Conservation (phyloP, 495 filamentous ascomycete genomes). For the Durotheca rogersii region DNA sequence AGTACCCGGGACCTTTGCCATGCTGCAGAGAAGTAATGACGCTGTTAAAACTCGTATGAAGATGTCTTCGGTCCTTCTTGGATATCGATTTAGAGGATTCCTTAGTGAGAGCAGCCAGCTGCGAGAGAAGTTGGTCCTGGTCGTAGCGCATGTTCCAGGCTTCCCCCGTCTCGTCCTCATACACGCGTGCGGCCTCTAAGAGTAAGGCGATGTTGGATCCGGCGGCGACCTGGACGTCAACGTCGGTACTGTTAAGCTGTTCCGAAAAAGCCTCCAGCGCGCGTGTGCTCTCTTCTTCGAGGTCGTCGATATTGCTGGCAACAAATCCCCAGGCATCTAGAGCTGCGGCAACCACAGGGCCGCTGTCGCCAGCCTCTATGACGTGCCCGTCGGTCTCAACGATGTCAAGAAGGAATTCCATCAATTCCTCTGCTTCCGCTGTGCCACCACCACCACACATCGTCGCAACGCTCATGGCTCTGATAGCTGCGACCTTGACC, state of each 20-base stretch:
- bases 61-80: slow-evolving; percentile 73
- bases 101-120: slow-evolving; percentile 51
- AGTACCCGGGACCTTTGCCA: slow-evolving; percentile 50
- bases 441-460: slow-evolving; percentile 78
- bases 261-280: slow-evolving; percentile 87
- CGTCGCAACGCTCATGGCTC: slow-evolving; percentile 68
- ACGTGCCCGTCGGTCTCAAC: slow-evolving; percentile 78
- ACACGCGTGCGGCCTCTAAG: slow-evolving; percentile 74
- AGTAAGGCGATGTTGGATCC: slow-evolving; percentile 89
- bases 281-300: slow-evolving; percentile 69
- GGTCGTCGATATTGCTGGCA: slow-evolving; percentile 77
- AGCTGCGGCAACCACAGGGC: slow-evolving; percentile 76
- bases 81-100: slow-evolving; percentile 70
- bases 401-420: slow-evolving; percentile 84
- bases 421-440: slow-evolving; percentile 68
- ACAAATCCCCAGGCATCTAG: slow-evolving; percentile 87
- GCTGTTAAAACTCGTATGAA: slow-evolving; percentile 77
- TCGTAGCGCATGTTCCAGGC: slow-evolving; percentile 44
- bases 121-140: slow-evolving; percentile 61
- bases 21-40: slow-evolving; percentile 83
- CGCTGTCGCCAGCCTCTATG: slow-evolving; percentile 72
- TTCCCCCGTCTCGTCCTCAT: slow-evolving; percentile 63
- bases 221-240: slow-evolving; percentile 78
- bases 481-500: slow-evolving; percentile 73
- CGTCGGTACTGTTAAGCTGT: slow-evolving; percentile 76